Percentiles rank a stretch among this genome's conserved stretches.
Evolutionary conservation across 768 basidiomycete species (phyloP).

Genomic region (Hygrophoropsis aurantiaca): DNA sequence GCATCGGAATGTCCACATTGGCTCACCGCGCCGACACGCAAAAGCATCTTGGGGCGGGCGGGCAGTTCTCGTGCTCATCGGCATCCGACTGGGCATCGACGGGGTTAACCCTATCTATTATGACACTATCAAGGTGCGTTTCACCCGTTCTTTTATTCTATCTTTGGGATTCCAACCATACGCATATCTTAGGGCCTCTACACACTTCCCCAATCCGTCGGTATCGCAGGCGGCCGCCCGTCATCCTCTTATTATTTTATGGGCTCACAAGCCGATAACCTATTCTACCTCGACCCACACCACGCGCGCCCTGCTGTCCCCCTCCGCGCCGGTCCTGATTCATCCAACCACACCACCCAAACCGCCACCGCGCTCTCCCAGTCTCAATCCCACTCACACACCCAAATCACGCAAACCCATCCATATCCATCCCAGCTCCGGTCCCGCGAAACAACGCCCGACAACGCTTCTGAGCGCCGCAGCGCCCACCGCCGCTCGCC

Average conservation of each 20-base stretch:
- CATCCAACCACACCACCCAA: conserved; percentile 20
- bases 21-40: conserved; percentile 30
- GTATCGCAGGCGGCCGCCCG: conserved; percentile 94
- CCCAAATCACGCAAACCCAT: too few species aligned
- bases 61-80: conserved; percentile 84
- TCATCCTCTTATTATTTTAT: conserved; percentile 99
- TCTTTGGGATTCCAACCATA: not conserved
- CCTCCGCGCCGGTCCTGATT: conserved; percentile 50
- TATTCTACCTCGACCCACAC: conserved; percentile 83
- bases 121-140: conserved; percentile 71
- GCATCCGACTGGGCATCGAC: conserved; percentile 84
- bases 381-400: too few species aligned
- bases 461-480: conserved; percentile 26
- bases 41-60: conserved; percentile 69
- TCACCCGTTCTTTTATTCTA: not conserved
- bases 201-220: conserved; percentile 92
- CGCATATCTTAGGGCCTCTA: conserved; percentile 64
- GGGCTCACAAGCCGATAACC: conserved; percentile 82
- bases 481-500: conserved; percentile 24
- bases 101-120: conserved; percentile 96
- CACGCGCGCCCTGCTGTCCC: conserved; percentile 78
- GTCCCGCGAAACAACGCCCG: conserved; percentile 30
- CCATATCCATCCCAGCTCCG: not conserved
- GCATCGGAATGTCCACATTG: conserved; percentile 24
- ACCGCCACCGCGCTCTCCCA: too few species aligned